Conservation (phyloP, 352 stramenopile species). For the Globisporangium irregulare region DNA sequence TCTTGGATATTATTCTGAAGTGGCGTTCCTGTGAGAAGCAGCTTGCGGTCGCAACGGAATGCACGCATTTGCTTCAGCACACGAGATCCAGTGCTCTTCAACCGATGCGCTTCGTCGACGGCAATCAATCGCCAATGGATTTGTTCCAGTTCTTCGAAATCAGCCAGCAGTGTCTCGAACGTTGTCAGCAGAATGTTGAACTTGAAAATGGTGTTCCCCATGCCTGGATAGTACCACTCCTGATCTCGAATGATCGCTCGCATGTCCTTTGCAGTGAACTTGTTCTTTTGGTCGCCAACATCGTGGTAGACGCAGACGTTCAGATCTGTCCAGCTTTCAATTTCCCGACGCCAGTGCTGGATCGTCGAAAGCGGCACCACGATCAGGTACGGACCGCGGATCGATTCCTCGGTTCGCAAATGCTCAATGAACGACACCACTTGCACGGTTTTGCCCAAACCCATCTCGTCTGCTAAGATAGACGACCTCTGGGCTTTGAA, state of each 20-base stretch:
- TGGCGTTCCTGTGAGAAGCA: slow-evolving; percentile 96
- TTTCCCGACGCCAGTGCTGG: slow-evolving; percentile 86
- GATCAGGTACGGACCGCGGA: slow-evolving; percentile 82
- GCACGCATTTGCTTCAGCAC: slow-evolving; percentile 88
- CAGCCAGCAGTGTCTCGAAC: slow-evolving; percentile 78
- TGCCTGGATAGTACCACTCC: slow-evolving; percentile 87
- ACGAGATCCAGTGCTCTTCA: slow-evolving; percentile 75
- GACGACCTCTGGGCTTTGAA: slow-evolving; percentile 87
- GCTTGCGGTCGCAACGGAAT: slow-evolving; percentile 84
- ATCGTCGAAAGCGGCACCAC: slow-evolving; percentile 87
- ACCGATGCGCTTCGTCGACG: slow-evolving; percentile 80
- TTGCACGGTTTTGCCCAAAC: slow-evolving; percentile 94
- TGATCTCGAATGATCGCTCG: slow-evolving; percentile 80
- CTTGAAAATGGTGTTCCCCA: slow-evolving; percentile 90
- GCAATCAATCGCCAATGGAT: slow-evolving; percentile 84
- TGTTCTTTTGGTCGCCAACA: slow-evolving; percentile 72
- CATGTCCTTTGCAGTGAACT: slow-evolving; percentile 88
- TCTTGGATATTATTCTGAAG: slow-evolving; percentile 97
- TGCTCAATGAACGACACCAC: slow-evolving; percentile 93
- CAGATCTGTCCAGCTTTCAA: slow-evolving; percentile 95
- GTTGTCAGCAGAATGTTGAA: slow-evolving; percentile 85
- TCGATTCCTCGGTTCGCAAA: slow-evolving; percentile 75
- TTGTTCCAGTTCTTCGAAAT: slow-evolving; percentile 84
- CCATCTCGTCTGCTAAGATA: slow-evolving; percentile 92
- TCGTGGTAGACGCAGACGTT: slow-evolving; percentile 99